Evolutionary conservation across 192 early-diverging fungal species (phyloP).

Genomic region (Linderina pennispora): DNA sequence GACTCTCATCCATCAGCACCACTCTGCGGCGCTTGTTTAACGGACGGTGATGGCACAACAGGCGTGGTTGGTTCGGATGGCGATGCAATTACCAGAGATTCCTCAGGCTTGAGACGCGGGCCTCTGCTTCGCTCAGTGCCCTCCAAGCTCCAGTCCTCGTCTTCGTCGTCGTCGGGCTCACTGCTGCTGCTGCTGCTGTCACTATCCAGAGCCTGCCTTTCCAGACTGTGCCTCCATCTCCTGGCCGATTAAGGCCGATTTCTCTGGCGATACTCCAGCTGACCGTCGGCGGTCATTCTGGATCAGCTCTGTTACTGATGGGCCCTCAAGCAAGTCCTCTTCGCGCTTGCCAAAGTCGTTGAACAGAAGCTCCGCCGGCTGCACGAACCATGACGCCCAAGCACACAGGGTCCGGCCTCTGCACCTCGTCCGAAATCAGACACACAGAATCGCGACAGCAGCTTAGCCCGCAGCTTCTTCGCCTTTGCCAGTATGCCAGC

Average conservation of each 20-base stretch:
- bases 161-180: conserved; percentile 35
- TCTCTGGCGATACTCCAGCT: no score
- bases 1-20: conserved; percentile 2
- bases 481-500: conserved; percentile 11
- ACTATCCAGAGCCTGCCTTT: no score
- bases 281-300: conserved; percentile 1
- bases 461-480: not conserved
- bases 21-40: conserved; percentile 13
- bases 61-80: no score
- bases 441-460: conserved; percentile 17
- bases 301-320: not conserved
- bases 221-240: no score
- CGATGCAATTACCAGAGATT: conserved; percentile 14
- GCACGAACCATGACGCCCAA: conserved; percentile 15
- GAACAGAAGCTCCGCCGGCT: conserved; percentile 25
- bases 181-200: conserved; percentile 36
- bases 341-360: conserved; percentile 22
- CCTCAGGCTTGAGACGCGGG: conserved; percentile 6
- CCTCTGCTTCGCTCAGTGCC: no score
- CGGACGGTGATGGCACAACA: no score
- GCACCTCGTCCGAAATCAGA: conserved; percentile 6
- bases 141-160: conserved; percentile 31
- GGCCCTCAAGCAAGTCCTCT: conserved; percentile 3
- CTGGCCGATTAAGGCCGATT: no score
- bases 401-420: conserved; percentile 7